Evolutionary conservation across 495 filamentous ascomycete genomes (phyloP), one percentile per base, ranked within the genome.

Genomic region (Articulospora tetracladia): DNA sequence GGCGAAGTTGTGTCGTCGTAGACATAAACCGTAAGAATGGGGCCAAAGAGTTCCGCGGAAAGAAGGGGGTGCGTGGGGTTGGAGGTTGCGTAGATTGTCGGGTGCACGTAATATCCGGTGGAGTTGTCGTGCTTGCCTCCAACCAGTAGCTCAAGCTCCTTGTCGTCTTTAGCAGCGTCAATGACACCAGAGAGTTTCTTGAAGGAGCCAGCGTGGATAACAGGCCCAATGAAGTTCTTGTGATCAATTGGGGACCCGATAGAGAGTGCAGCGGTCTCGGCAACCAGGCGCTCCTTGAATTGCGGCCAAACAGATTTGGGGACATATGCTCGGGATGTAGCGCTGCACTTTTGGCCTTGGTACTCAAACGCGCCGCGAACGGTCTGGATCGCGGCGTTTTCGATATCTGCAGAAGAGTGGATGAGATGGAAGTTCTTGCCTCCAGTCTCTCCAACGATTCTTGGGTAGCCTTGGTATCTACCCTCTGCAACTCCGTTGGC

Each of bases 361-460:
- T 90, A 96, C 73, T 96, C 91, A 67, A 95, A 96, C 8, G 91
- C 87, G 41, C 90, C 91, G 41, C 91, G 87, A 27, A 96, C 83
- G 11, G 91, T 95, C 63, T 94, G 86, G 47, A 87, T 76, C 11
- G 84, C 88, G 26, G 91, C 91, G 65, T 91, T 93, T 32, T 81
- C 72, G 48, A 92, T 66, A 62, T 94, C 88, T 34, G 91, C 91
- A 3, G 83, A 86, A 6, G 76, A 60, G 69, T 95, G 90, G 47
- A 96, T 71, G 39, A 96, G 76, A 74, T 93, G 91, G 79, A 92
- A 96, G 74, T 96, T 96, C 83, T 96, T 96, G 61, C 91, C 91
- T 58, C 90, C 89, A 1, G 91, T 94, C 77, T 95, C 91, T 57
- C 86, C 91, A 17, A 93, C 89, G 30, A 94, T 84, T 60, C 91